These are phyloP conservation scores for Solanum arcanum DNA, from an alignment of 257 asterid species.

Conservation along the genomic window DNA sequence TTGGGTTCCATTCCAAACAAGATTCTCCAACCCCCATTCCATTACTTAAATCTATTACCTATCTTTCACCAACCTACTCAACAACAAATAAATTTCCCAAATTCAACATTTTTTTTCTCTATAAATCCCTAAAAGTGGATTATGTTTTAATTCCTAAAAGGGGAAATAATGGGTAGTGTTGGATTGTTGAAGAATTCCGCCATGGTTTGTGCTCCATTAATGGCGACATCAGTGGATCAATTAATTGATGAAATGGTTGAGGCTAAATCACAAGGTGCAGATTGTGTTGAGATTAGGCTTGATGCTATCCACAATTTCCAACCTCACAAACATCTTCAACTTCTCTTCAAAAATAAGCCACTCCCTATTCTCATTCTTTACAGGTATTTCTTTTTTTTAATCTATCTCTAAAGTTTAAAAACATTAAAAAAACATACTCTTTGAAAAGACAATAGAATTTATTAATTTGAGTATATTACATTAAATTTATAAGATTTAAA, in stretches of 20 bases:
- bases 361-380: slow-evolving; percentile 36
- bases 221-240: slow-evolving; percentile 32
- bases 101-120: too few relatives aligned
- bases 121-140: background rate
- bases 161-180: slow-evolving; percentile 20
- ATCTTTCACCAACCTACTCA: background rate
- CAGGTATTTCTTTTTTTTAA: slow-evolving; percentile 11
- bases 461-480: too few relatives aligned
- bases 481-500: too few relatives aligned
- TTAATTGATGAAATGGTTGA: slow-evolving; percentile 27
- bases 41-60: background rate
- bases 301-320: slow-evolving; percentile 19
- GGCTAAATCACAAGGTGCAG: slow-evolving; percentile 52
- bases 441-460: background rate
- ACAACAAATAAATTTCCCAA: background rate
- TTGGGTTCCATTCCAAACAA: slow-evolving; percentile 2
- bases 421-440: too few relatives aligned
- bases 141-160: background rate
- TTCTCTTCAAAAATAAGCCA: slow-evolving; percentile 29
- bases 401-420: too few relatives aligned
- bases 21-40: background rate
- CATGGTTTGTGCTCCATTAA: slow-evolving; percentile 37
- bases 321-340: slow-evolving; percentile 23
- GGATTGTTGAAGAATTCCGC: slow-evolving; percentile 21
- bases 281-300: slow-evolving; percentile 35